A percentile compares a stretch with the other conserved stretches of the same genome.
Evolutionary conservation across 2,329 filamentous ascomycete species (phyloP).

Genomic region (Exophiala xenobiotica): DNA sequence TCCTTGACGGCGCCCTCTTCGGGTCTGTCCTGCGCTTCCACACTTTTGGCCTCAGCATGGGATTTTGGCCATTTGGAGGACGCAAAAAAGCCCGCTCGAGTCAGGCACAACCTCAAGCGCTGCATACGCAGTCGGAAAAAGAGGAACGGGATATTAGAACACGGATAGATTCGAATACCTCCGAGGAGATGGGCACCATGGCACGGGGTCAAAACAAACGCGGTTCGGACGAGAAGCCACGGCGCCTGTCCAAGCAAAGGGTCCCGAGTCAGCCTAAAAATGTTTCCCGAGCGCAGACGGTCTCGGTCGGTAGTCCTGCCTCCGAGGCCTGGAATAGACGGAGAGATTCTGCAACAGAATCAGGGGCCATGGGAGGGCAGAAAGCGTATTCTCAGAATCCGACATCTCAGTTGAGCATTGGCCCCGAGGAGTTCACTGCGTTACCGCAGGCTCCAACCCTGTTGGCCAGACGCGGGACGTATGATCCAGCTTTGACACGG

Average conservation of each 20-base stretch:
- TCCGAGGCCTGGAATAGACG: conserved; percentile 9
- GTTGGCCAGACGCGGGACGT: conserved; percentile 59
- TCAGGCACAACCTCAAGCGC: conserved; percentile 15
- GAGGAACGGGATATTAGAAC: conserved; percentile 2
- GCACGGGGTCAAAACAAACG: conserved; percentile 12
- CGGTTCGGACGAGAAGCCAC: conserved; percentile 18
- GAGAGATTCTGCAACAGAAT: conserved; percentile 7
- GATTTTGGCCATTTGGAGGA: conserved; percentile 32
- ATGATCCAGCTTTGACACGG: conserved; percentile 57
- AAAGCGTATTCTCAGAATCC: conserved; percentile 33
- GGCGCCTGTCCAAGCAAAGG: conserved; percentile 25
- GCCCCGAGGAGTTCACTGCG: conserved; percentile 41
- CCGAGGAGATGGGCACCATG: conserved; percentile 21
- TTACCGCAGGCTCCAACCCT: conserved; percentile 51
- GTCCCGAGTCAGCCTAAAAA: conserved; percentile 16
- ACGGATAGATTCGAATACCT: not conserved
- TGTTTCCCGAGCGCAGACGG: conserved; percentile 13
- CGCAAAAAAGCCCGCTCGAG: conserved; percentile 27
- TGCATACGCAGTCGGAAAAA: conserved; percentile 19
- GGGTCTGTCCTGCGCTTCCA: conserved; percentile 2
- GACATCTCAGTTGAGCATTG: conserved; percentile 38
- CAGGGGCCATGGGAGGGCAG: conserved; percentile 1
- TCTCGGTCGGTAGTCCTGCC: conserved; percentile 9
- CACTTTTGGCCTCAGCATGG: conserved; percentile 27
- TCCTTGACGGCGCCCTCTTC: conserved; percentile 15